These are phyloP conservation scores for Talaromyces stipitatus DNA, from an alignment of 495 filamentous ascomycete species.

Conservation along the genomic window DNA sequence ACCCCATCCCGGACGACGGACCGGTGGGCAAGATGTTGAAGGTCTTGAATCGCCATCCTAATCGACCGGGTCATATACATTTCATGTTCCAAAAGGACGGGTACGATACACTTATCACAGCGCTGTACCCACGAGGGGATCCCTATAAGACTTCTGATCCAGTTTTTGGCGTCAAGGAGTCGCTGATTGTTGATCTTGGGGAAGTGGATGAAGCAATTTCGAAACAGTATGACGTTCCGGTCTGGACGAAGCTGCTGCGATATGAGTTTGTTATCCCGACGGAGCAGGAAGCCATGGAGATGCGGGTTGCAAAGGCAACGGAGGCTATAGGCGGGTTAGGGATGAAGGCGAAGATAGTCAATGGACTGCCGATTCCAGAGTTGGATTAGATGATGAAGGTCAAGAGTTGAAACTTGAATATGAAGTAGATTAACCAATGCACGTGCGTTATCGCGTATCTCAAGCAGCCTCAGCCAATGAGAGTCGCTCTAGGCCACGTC, in stretches of 20 bases:
- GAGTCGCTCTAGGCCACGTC: not conserved
- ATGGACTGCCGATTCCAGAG: slow-evolving; percentile 67
- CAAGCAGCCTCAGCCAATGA: no score
- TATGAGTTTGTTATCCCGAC: slow-evolving; percentile 60
- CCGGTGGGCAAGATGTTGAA: slow-evolving; percentile 67
- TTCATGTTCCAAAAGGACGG: slow-evolving; percentile 73
- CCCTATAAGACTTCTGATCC: slow-evolving; percentile 75
- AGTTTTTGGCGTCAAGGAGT: slow-evolving; percentile 79
- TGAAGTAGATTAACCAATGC: not conserved
- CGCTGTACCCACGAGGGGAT: slow-evolving; percentile 65
- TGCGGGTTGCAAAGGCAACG: slow-evolving; percentile 55
- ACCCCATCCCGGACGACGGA: slow-evolving; percentile 74
- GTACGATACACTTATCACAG: slow-evolving; percentile 68
- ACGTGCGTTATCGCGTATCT: no score
- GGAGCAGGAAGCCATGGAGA: slow-evolving; percentile 52
- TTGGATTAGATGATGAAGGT: slow-evolving; percentile 29
- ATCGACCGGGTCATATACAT: slow-evolving; percentile 73
- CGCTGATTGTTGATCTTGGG: slow-evolving; percentile 57
- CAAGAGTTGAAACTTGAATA: not conserved
- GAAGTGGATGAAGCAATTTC: slow-evolving; percentile 50
- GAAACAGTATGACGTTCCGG: slow-evolving; percentile 38
- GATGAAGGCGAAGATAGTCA: slow-evolving; percentile 52
- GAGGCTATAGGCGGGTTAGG: slow-evolving; percentile 58
- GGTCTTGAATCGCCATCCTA: slow-evolving; percentile 58
- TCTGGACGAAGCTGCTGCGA: slow-evolving; percentile 37